Conservation (phyloP, 129 eudicot species). For the Kitagawia praeruptora region DNA sequence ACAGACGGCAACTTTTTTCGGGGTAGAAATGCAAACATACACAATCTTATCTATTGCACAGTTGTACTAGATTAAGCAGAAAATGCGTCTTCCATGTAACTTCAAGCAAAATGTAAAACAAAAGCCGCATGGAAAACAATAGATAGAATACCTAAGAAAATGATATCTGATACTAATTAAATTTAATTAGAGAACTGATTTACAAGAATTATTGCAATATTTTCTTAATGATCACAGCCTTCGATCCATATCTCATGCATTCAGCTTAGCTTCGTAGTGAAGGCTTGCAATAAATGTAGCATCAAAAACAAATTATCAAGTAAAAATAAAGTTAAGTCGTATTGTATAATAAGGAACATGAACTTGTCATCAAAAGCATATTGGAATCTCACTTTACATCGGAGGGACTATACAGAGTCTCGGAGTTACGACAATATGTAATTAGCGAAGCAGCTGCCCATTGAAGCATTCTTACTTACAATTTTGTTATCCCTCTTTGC, state of each 20-base stretch:
- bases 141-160: not conserved
- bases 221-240: not conserved
- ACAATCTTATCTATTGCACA: not conserved
- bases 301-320: not conserved
- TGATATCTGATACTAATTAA: too few species aligned
- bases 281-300: not conserved
- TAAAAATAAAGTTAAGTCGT: not conserved
- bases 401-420: not conserved
- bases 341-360: not conserved
- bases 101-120: not conserved
- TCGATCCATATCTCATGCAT: not conserved
- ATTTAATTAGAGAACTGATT: not conserved
- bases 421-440: not conserved
- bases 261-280: not conserved
- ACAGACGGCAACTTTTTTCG: not conserved
- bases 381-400: not conserved
- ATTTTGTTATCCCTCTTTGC: constrained; percentile 33
- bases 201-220: not conserved
- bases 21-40: not conserved
- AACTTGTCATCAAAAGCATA: not conserved
- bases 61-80: not conserved
- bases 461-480: constrained; percentile 19
- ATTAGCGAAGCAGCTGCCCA: not conserved
- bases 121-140: not conserved
- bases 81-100: not conserved